These are phyloP conservation scores for Colletotrichum truncatum DNA, from an alignment of 2,329 filamentous ascomycete genomes.

Conservation along the genomic window DNA sequence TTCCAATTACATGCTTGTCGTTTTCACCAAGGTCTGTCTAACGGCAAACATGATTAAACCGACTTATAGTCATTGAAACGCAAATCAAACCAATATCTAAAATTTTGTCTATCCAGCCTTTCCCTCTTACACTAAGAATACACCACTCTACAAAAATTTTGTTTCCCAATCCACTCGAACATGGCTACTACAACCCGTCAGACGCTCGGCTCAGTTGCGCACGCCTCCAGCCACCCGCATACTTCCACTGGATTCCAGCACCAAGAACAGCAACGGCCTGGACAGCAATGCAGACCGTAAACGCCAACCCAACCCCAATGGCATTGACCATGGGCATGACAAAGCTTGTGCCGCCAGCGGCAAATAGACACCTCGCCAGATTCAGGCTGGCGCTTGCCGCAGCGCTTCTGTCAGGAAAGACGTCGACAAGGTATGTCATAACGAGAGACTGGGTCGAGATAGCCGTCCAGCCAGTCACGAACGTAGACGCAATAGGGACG, in stretches of 20 bases:
- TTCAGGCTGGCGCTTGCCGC: constrained; percentile 63
- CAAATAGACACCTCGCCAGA: constrained; percentile 60
- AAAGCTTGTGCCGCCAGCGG: constrained; percentile 52
- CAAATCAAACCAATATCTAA: neutral
- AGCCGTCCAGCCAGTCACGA: constrained; percentile 61
- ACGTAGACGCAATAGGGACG: constrained; percentile 58
- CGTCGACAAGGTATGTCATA: constrained; percentile 63
- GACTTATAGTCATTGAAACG: too few species aligned
- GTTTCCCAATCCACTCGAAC: too few species aligned
- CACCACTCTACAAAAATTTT: neutral
- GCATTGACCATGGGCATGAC: constrained; percentile 58
- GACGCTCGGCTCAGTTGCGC: constrained; percentile 22
- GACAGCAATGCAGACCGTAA: constrained; percentile 53
- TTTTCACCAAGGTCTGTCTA: too few species aligned
- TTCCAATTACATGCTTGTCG: too few species aligned
- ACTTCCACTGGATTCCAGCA: constrained; percentile 53
- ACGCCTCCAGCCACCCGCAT: constrained; percentile 46
- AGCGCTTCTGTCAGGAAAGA: constrained; percentile 58
- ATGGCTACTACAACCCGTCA: neutral
- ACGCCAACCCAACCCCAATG: constrained; percentile 42
- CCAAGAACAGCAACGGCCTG: constrained; percentile 56
- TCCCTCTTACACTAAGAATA: neutral
- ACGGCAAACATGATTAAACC: too few species aligned
- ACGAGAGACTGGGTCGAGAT: constrained; percentile 58
- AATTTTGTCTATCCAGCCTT: neutral